Base-by-base conservation (phyloP, 805 yeast genomes). In the Hanseniaspora mollemarum region DNA sequence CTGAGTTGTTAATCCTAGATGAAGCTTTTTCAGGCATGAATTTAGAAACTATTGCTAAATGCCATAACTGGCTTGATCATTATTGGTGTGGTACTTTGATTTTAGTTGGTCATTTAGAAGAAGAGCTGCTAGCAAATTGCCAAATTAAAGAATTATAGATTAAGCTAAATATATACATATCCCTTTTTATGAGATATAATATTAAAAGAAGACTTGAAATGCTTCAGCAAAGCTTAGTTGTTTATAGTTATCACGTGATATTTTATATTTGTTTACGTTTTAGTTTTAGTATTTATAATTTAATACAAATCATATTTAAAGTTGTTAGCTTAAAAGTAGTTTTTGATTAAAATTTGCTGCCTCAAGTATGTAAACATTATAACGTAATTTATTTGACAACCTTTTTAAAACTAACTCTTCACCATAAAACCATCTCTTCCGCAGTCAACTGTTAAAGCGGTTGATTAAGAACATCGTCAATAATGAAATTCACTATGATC, bases 21-120 rank as follows among this genome's bases (percentile, higher is more conserved):
- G 98, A 90, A 68, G 94, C 97, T 0, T 77, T 90, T 53, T 84
- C 95, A 21, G 94, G 87, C 15, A 85, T 90, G 92, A 84, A 82
- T 36, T 80, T 78, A 49, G 75, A 71, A 19, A 72, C 75, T 31
- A 70, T 81, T 53, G 69, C 69, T 36, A 70, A 67, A 44, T 82
- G 87, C 50, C 79, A 79, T 57, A 67, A 68, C 29, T 57, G 78
- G 6, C 62, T 72, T 25, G 66, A 74, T 33, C 60, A 67, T 44
- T 48, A 48, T 16, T 79, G 80, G 75, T 73, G 75, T 2, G 84
- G 94, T 0, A 80, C 95, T 0, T 78, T 81, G 2, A 71, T 90
- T 32, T 71, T 83, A 0, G 83, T 92, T 22, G 95, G 95, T 0
- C 98, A 90, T 63, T 73, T 87, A 26, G 59, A 57, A 2, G 76